Evolutionary conservation across 805 yeast species (phyloP).

Genomic region (Wickerhamiella sorbophila): DNA sequence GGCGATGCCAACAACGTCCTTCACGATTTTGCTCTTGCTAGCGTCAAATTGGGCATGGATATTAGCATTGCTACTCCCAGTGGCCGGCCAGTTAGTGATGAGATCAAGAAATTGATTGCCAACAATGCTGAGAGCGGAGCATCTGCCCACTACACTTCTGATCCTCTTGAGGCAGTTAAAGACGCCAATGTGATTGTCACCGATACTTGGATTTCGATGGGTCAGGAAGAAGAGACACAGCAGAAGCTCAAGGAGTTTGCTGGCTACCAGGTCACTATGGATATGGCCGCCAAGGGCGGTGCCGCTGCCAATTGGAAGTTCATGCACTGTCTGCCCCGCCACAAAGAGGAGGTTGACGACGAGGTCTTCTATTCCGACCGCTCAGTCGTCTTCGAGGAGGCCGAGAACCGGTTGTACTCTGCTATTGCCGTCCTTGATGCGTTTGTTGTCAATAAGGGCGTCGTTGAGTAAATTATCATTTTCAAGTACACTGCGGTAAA

Average conservation of each 20-base stretch:
- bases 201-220: constrained; percentile 97
- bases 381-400: constrained; percentile 86
- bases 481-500: too few species aligned
- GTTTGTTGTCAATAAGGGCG: constrained; percentile 72
- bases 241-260: constrained; percentile 63
- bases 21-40: constrained; percentile 82
- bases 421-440: constrained; percentile 90
- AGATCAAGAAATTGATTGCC: constrained; percentile 40
- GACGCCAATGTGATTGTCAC: constrained; percentile 78
- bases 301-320: constrained; percentile 63
- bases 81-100: constrained; percentile 48
- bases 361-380: constrained; percentile 76
- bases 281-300: constrained; percentile 43
- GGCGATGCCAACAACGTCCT: constrained; percentile 96
- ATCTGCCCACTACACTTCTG: constrained; percentile 39
- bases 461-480: constrained; percentile 9
- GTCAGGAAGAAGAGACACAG: constrained; percentile 71
- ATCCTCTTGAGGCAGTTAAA: constrained; percentile 59
- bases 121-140: constrained; percentile 39
- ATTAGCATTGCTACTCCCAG: constrained; percentile 75
- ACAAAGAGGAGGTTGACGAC: constrained; percentile 84
- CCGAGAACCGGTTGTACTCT: constrained; percentile 90
- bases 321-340: constrained; percentile 97
- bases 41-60: constrained; percentile 67
- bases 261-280: constrained; percentile 71